Conservation (phyloP, 2,329 filamentous ascomycete species). For the Fusarium camptoceras region DNA sequence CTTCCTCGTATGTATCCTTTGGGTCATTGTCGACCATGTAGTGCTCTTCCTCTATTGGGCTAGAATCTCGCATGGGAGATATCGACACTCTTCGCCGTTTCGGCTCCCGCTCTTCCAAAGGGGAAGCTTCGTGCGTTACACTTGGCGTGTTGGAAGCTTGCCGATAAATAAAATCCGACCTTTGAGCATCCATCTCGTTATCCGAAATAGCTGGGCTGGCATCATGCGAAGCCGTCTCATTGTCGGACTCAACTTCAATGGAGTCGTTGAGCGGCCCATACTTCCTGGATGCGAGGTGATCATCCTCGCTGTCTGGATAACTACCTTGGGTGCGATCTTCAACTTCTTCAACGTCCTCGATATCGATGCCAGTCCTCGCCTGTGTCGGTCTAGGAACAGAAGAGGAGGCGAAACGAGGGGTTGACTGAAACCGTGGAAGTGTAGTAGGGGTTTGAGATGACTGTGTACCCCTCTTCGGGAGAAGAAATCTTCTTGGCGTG, state of each 20-base stretch:
- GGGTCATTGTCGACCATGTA: not conserved
- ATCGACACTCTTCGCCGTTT: slow-evolving; percentile 49
- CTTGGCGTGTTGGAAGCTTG: slow-evolving; percentile 14
- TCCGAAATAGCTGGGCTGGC: slow-evolving; percentile 5
- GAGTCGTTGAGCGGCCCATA: slow-evolving; percentile 39
- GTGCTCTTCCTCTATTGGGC: slow-evolving; percentile 6
- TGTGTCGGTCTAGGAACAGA: slow-evolving; percentile 49
- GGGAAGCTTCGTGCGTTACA: slow-evolving; percentile 9
- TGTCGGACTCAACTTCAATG: slow-evolving; percentile 48
- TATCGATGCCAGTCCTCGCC: slow-evolving; percentile 39
- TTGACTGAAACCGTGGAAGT: slow-evolving; percentile 52
- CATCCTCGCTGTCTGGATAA: slow-evolving; percentile 8
- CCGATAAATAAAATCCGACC: slow-evolving; percentile 7
- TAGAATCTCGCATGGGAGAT: slow-evolving; percentile 40
- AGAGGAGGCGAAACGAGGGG: slow-evolving; percentile 54
- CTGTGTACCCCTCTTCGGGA: slow-evolving; percentile 51
- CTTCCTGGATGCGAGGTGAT: slow-evolving; percentile 9
- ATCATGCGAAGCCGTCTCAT: slow-evolving; percentile 31
- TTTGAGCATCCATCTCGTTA: slow-evolving; percentile 4
- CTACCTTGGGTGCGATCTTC: slow-evolving; percentile 33
- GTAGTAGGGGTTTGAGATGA: slow-evolving; percentile 50
- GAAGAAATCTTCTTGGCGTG: slow-evolving; percentile 54
- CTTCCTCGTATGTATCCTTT: not conserved
- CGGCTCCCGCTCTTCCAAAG: slow-evolving; percentile 33
- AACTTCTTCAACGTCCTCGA: slow-evolving; percentile 53